phyloP scores from a whole-genome alignment of 2,329 filamentous ascomycete genomes.

The Huntiella abstrusa region DNA sequence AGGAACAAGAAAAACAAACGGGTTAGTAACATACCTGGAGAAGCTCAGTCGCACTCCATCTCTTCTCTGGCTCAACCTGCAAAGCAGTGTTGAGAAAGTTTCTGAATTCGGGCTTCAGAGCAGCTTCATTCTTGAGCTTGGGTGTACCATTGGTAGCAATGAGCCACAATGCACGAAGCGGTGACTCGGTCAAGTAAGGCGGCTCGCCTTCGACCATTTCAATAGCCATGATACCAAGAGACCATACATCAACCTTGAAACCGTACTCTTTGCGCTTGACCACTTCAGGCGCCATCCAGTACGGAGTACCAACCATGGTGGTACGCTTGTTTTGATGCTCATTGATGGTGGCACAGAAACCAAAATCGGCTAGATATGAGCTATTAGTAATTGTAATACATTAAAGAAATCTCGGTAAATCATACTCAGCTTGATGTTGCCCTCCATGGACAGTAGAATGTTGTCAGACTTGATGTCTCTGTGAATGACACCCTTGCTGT shows the following conservation, averaged over 20 bases:
- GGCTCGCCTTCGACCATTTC: slow-evolving; percentile 99
- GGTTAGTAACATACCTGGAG: slow-evolving; percentile 48
- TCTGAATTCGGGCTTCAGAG: slow-evolving; percentile 61
- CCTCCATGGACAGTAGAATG: slow-evolving; percentile 79
- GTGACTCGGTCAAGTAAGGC: slow-evolving; percentile 88
- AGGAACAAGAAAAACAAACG: slow-evolving; percentile 13
- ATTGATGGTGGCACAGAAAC: slow-evolving; percentile 96
- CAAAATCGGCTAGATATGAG: slow-evolving; percentile 64
- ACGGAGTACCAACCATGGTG: slow-evolving; percentile 97
- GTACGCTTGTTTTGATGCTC: slow-evolving; percentile 93
- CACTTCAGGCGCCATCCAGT: slow-evolving; percentile 99
- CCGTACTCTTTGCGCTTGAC: slow-evolving; percentile 96
- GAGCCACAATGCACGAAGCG: slow-evolving; percentile 77
- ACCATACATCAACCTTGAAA: slow-evolving; percentile 97
- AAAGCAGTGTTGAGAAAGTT: slow-evolving; percentile 87
- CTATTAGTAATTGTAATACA: slow-evolving; percentile 15
- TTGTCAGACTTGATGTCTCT: slow-evolving; percentile 99
- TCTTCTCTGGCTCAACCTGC: slow-evolving; percentile 92
- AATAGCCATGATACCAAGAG: slow-evolving; percentile 95
- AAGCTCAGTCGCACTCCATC: slow-evolving; percentile 84
- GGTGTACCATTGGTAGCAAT: slow-evolving; percentile 96
- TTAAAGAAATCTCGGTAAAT: slow-evolving; percentile 12
- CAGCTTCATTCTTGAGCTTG: slow-evolving; percentile 79
- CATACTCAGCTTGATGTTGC: slow-evolving; percentile 93
- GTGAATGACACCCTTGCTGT: slow-evolving; percentile 96